Conservation (phyloP, 2,329 filamentous ascomycete species). For the Aspergillus arachidicola region DNA sequence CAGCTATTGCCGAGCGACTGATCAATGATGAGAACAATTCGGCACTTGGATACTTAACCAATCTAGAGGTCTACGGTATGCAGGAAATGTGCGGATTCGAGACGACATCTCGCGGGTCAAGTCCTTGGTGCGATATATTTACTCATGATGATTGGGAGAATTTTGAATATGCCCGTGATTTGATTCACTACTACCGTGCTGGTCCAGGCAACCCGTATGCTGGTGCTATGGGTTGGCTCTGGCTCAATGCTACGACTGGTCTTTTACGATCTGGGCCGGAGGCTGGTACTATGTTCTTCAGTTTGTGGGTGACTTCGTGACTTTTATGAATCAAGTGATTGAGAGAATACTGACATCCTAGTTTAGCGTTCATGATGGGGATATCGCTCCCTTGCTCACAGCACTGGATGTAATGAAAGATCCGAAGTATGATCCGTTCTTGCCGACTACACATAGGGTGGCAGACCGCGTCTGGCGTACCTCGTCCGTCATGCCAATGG, state of each 20-base stretch:
- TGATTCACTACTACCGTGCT: slow-evolving; percentile 61
- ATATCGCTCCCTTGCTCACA: slow-evolving; percentile 59
- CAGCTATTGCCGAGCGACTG: slow-evolving; percentile 50
- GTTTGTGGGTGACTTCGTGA: slow-evolving; percentile 50
- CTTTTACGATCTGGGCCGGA: slow-evolving; percentile 50
- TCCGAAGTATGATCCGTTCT: slow-evolving; percentile 38
- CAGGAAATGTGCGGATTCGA: slow-evolving; percentile 66
- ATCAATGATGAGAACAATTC: slow-evolving; percentile 23
- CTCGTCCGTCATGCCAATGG: slow-evolving; percentile 61
- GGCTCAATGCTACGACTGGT: slow-evolving; percentile 59
- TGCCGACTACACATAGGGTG: slow-evolving; percentile 51
- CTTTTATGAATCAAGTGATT: background rate
- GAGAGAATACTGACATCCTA: background rate
- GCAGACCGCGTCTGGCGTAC: slow-evolving; percentile 55
- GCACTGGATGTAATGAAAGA: slow-evolving; percentile 53
- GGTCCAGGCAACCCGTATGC: slow-evolving; percentile 60
- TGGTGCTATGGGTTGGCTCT: slow-evolving; percentile 59
- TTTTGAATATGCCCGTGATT: slow-evolving; percentile 62
- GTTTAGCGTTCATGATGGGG: slow-evolving; percentile 57
- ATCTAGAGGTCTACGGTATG: slow-evolving; percentile 59
- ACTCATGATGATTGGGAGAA: slow-evolving; percentile 55
- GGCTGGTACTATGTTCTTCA: slow-evolving; percentile 57
- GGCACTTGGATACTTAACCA: slow-evolving; percentile 46
- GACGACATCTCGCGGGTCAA: slow-evolving; percentile 54
- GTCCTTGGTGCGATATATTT: slow-evolving; percentile 61